A percentile compares a stretch with the other conserved stretches of the same genome.
These are phyloP conservation scores for Sisymbrium irio DNA, from an alignment of 345 rosid genomes.

Conservation along the genomic window DNA sequence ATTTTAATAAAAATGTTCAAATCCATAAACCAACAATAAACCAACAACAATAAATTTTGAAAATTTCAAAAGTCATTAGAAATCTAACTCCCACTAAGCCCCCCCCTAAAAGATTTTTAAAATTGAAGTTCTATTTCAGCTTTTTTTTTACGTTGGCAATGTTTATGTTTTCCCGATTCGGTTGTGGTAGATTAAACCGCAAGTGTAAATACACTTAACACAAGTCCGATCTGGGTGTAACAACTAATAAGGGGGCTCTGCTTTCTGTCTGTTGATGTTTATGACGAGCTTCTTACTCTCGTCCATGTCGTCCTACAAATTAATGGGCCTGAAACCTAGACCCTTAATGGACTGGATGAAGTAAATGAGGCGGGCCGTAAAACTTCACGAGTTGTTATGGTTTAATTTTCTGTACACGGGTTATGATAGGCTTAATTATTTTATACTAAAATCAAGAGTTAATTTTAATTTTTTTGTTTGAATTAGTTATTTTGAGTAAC, in stretches of 20 bases:
- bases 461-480: neutral
- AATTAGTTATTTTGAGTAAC: neutral
- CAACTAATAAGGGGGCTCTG: neutral
- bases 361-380: neutral
- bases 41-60: no score
- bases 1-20: no score
- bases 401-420: neutral
- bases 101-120: no score
- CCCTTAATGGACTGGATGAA: neutral
- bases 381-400: neutral
- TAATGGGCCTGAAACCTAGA: neutral
- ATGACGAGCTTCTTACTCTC: neutral
- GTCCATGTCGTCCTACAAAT: neutral
- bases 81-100: no score
- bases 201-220: neutral
- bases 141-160: no score
- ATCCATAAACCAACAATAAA: no score
- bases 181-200: neutral
- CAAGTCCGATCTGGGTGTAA: neutral
- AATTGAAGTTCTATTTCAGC: no score
- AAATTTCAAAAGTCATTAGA: no score
- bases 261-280: neutral
- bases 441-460: neutral
- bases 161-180: neutral
- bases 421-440: neutral